Conservation (phyloP, 805 yeast species). For the Millerozyma acaciae region DNA sequence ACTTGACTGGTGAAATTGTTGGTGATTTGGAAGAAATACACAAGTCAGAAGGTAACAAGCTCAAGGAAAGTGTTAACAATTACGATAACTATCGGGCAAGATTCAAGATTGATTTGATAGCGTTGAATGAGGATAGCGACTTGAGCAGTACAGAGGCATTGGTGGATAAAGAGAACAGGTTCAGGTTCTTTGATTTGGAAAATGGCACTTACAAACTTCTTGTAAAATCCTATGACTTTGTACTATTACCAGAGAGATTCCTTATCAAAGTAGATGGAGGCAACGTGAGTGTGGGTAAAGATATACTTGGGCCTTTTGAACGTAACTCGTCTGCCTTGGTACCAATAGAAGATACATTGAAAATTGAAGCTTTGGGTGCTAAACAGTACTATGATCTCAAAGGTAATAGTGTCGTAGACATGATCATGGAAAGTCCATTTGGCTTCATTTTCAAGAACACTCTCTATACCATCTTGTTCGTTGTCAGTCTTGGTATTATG, state of each 20-base stretch:
- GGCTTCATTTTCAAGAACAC: constrained; percentile 38
- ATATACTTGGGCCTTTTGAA: constrained; percentile 18
- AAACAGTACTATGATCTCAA: constrained; percentile 34
- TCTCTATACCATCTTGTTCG: constrained; percentile 32
- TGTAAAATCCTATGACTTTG: constrained; percentile 35
- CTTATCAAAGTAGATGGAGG: constrained; percentile 21
- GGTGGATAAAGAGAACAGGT: constrained; percentile 24
- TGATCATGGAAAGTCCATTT: constrained; percentile 38
- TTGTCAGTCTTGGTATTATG: constrained; percentile 23
- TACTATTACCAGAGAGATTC: constrained; percentile 21
- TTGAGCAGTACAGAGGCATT: constrained; percentile 9
- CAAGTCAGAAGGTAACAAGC: constrained; percentile 9
- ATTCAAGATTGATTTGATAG: constrained; percentile 22
- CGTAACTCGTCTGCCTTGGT: constrained; percentile 12
- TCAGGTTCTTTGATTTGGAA: constrained; percentile 18
- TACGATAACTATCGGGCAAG: constrained; percentile 33
- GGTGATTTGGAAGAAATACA: constrained; percentile 24
- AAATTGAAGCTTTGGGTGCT: constrained; percentile 14
- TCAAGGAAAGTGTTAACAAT: constrained; percentile 20
- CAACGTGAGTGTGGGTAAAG: constrained; percentile 20
- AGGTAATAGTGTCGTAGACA: constrained; percentile 24
- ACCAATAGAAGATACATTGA: constrained; percentile 14
- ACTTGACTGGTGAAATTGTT: constrained; percentile 22
- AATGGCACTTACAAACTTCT: constrained; percentile 33
- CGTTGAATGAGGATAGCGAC: constrained; percentile 5